Percentiles rank a stretch among this genome's conserved stretches.
Evolutionary conservation across 2,329 filamentous ascomycete genomes (phyloP).

Genomic region (Tolypocladium tundrense): DNA sequence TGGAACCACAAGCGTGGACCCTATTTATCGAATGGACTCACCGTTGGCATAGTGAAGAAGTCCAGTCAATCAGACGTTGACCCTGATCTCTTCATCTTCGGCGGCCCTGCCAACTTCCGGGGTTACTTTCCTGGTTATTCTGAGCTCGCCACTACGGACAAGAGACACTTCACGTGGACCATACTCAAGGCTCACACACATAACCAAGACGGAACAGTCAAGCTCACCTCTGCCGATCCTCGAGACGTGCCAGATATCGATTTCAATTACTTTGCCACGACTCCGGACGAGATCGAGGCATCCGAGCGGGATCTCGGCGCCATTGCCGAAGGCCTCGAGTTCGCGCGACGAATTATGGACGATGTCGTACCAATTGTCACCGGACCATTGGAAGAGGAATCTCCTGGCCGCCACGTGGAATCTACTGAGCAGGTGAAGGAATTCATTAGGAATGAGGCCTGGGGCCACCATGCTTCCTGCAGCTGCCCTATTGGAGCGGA

Average conservation of each 20-base stretch:
- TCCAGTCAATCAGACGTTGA: conserved; percentile 27
- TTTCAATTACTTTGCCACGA: conserved; percentile 45
- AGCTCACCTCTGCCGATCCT: conserved; percentile 47
- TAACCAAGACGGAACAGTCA: conserved; percentile 50
- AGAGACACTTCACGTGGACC: conserved; percentile 29
- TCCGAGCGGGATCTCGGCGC: too few relatives aligned
- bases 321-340: too few relatives aligned
- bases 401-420: too few relatives aligned
- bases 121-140: conserved; percentile 48
- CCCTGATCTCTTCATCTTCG: conserved; percentile 43
- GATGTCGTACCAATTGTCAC: too few relatives aligned
- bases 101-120: conserved; percentile 42
- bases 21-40: conserved; percentile 15
- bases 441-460: too few relatives aligned
- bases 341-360: too few relatives aligned
- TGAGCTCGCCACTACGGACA: conserved; percentile 30
- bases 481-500: too few relatives aligned
- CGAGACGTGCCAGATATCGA: conserved; percentile 49
- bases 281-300: too few relatives aligned
- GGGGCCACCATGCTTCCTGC: too few relatives aligned
- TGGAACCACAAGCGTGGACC: conserved; percentile 31
- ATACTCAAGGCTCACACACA: conserved; percentile 50
- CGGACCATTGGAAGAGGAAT: too few relatives aligned
- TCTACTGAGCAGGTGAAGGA: too few relatives aligned
- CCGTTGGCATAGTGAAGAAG: conserved; percentile 31